A percentile compares a stretch with the other conserved stretches of the same genome.
Conservation (phyloP, 805 yeast species). For the Yamadazyma olivae region DNA sequence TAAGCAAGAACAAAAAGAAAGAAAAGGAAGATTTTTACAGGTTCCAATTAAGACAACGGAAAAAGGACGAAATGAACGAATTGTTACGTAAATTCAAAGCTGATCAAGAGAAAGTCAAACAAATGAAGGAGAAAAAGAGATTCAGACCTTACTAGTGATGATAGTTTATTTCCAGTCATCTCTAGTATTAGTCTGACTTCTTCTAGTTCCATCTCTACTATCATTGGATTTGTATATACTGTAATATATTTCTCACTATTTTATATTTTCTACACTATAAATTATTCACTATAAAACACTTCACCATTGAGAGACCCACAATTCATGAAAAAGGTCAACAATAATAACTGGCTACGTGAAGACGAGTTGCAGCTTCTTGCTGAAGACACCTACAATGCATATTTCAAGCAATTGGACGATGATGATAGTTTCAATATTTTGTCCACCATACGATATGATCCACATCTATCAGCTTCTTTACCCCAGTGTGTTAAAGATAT, state of each 20-base stretch:
- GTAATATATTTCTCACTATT: too few relatives aligned
- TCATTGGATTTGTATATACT: too few relatives aligned
- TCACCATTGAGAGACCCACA: too few relatives aligned
- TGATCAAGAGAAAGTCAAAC: slow-evolving; percentile 82
- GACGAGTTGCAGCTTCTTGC: slow-evolving; percentile 1
- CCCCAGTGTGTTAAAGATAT: slow-evolving; percentile 26
- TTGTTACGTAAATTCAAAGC: slow-evolving; percentile 78
- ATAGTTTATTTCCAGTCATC: too few relatives aligned
- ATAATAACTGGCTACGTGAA: slow-evolving; percentile 2
- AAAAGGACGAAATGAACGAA: slow-evolving; percentile 90
- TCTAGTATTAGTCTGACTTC: too few relatives aligned
- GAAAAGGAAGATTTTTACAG: slow-evolving; percentile 91
- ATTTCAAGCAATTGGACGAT: slow-evolving; percentile 1
- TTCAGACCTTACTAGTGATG: slow-evolving; percentile 72
- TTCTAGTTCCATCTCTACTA: too few relatives aligned
- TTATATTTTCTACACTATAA: too few relatives aligned
- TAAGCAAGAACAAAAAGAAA: slow-evolving; percentile 59
- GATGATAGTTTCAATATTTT: slow-evolving; percentile 50
- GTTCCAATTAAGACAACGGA: slow-evolving; percentile 91
- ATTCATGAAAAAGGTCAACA: too few relatives aligned
- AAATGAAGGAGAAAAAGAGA: slow-evolving; percentile 75
- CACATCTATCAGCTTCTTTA: slow-evolving; percentile 36
- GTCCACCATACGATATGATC: slow-evolving; percentile 77
- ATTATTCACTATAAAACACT: too few relatives aligned
- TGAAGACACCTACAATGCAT: slow-evolving; percentile 1